Evolutionary conservation across 148 eudicot species (phyloP).

Genomic region (Mesembryanthemum crystallinum): DNA sequence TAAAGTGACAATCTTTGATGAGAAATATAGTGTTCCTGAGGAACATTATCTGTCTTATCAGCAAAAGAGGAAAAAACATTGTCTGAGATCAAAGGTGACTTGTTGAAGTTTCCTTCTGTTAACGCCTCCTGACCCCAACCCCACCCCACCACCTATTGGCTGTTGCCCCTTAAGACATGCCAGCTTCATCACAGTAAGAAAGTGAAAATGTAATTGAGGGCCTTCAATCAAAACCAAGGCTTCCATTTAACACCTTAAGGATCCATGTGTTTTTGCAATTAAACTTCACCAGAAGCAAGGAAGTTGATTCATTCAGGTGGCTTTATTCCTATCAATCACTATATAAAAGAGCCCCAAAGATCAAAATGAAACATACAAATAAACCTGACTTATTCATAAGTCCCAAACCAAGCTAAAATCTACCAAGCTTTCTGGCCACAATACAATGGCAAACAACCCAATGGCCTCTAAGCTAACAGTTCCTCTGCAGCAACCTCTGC

Average conservation of each 20-base stretch:
- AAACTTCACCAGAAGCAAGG: slow-evolving; percentile 34
- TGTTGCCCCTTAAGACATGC: too few species aligned
- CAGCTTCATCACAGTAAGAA: neutral
- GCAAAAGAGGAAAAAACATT: too few species aligned
- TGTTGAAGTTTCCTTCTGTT: too few species aligned
- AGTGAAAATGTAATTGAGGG: neutral
- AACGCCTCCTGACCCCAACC: too few species aligned
- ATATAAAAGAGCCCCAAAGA: slow-evolving; percentile 7
- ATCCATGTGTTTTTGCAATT: neutral
- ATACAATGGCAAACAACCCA: slow-evolving; percentile 22
- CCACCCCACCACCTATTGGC: too few species aligned
- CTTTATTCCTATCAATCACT: slow-evolving; percentile 29
- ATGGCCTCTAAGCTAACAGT: slow-evolving; percentile 15
- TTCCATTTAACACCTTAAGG: slow-evolving; percentile 15
- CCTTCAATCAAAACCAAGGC: neutral
- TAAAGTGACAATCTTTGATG: too few species aligned
- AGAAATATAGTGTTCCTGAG: too few species aligned
- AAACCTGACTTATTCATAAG: neutral
- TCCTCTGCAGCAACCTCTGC: slow-evolving; percentile 11
- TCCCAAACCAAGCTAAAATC: neutral
- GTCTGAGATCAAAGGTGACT: too few species aligned
- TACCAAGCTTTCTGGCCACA: neutral
- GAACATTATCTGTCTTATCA: too few species aligned
- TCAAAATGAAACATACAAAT: slow-evolving; percentile 8
- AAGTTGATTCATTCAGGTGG: slow-evolving; percentile 42